These are phyloP conservation scores for Cryptococcus sp. DNA, from an alignment of 1,284 basidiomycete genomes.

Conservation along the genomic window DNA sequence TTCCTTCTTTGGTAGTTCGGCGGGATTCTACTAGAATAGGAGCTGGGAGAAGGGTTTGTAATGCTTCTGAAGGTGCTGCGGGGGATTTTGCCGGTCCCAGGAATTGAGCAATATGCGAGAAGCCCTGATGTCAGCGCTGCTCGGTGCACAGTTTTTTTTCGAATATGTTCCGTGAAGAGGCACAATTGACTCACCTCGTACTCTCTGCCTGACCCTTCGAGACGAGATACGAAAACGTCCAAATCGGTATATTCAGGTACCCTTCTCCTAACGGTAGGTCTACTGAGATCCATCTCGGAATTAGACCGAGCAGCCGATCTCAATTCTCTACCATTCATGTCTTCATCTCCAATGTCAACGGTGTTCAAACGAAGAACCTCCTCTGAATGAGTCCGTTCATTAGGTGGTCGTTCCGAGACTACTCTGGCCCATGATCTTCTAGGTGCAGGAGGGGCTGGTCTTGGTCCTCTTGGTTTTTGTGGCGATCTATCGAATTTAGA, in stretches of 20 bases:
- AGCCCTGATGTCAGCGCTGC: slow-evolving; percentile 53
- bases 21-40: slow-evolving; percentile 62
- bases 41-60: slow-evolving; percentile 55
- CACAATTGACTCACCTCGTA: slow-evolving; percentile 56
- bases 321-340: not conserved
- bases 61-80: slow-evolving; percentile 35
- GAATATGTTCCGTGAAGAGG: not conserved
- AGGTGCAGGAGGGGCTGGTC: slow-evolving; percentile 37
- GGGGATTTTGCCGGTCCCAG: slow-evolving; percentile 55
- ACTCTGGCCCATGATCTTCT: slow-evolving; percentile 20
- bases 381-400: slow-evolving; percentile 17
- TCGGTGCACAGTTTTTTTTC: not conserved
- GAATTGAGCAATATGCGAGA: slow-evolving; percentile 60
- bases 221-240: slow-evolving; percentile 57
- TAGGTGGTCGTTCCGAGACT: slow-evolving; percentile 6
- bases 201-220: slow-evolving; percentile 54
- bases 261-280: not conserved
- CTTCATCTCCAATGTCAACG: not conserved
- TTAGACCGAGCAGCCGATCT: not conserved
- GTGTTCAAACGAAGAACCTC: slow-evolving; percentile 1
- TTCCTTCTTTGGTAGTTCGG: slow-evolving; percentile 64
- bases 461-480: slow-evolving; percentile 26
- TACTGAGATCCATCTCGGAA: slow-evolving; percentile 8
- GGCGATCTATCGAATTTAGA: not conserved
- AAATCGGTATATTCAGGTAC: slow-evolving; percentile 56